Conservation (phyloP, 164 flowering plant genomes). For the Vitis rupestris region DNA sequence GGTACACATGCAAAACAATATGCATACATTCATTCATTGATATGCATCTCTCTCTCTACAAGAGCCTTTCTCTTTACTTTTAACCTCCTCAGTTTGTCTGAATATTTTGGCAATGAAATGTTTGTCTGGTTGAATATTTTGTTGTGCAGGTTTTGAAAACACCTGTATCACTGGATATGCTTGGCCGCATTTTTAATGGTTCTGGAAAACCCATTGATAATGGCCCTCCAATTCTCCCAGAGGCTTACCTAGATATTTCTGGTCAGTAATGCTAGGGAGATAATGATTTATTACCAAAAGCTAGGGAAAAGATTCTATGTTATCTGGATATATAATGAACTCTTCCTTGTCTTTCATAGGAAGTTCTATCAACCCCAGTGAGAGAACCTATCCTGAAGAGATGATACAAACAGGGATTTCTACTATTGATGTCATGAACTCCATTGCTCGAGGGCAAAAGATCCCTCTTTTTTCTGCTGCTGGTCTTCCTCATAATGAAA, state of each 20-base stretch:
- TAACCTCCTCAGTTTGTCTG: too few relatives aligned
- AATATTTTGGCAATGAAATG: too few relatives aligned
- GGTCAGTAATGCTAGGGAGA: conserved; percentile 36
- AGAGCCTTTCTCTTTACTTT: too few relatives aligned
- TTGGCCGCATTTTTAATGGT: conserved; percentile 98
- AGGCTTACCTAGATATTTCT: conserved; percentile 97
- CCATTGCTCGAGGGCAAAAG: conserved; percentile 97
- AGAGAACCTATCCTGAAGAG: conserved; percentile 98
- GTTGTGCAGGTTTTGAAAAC: conserved; percentile 84
- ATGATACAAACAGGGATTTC: conserved; percentile 99
- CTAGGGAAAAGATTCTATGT: too few relatives aligned
- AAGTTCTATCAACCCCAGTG: conserved; percentile 98
- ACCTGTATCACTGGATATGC: conserved; percentile 97
- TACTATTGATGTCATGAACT: conserved; percentile 99
- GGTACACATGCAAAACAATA: too few relatives aligned
- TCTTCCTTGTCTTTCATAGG: conserved; percentile 35
- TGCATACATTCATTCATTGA: too few relatives aligned
- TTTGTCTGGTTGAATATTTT: too few relatives aligned
- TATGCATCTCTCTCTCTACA: too few relatives aligned
- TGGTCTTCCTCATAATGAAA: conserved; percentile 99
- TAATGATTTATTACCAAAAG: background rate
- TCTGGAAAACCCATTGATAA: conserved; percentile 99
- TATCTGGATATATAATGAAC: too few relatives aligned
- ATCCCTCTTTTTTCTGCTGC: conserved; percentile 99
- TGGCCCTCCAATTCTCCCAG: conserved; percentile 96